Base-by-base conservation (phyloP, 148 eudicot species). In the Hydrangea macrophylla region DNA sequence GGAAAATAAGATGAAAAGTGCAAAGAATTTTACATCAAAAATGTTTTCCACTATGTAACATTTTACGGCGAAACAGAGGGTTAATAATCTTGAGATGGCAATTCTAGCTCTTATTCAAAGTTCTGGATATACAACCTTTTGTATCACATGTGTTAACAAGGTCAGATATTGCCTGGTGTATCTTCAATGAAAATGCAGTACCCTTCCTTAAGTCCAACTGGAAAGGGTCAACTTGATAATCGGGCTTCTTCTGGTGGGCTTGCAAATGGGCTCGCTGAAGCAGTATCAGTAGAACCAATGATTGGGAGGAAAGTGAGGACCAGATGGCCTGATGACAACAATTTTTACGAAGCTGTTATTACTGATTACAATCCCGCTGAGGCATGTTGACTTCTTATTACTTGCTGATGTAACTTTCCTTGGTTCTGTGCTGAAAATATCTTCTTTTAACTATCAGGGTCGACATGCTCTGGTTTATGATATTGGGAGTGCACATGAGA, bases 301-400 rank as follows among this genome's bases (percentile, higher is more conserved):
- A 65, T 84, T 70, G 92, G 92, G 42, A 77, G 84, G 76, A 86
- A 68, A 81, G 87, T 83, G 54, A 81, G 84, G 73, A 86, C 90
- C 45, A 79, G 87, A 65, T 86, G 90, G 90, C 90, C 90, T 42
- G 90, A 86, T 69, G 90, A 86, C 71, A 86, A 86, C 51, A 86
- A 75, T 55, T 86, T 86, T 55, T 86, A 86, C 65, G 88, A 83
- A 70, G 90, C 90, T 48, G 65, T 79, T 53, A 84, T 84, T 42
- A 79, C 83, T 27, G 80, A 81, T 55, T 79, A 82, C 70, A 71
- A 87, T 24, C 69, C 76, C 15, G 76, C 15, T 24, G 80, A 87
- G 88, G 92, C 84, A 72, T 50, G 54, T 48, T 48, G 22, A 22
- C 53, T 48, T 10, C n/a, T 17, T 11, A 3, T 48, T 35, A 35